Conservation (phyloP, 768 basidiomycete species). For the Russula compacta region DNA sequence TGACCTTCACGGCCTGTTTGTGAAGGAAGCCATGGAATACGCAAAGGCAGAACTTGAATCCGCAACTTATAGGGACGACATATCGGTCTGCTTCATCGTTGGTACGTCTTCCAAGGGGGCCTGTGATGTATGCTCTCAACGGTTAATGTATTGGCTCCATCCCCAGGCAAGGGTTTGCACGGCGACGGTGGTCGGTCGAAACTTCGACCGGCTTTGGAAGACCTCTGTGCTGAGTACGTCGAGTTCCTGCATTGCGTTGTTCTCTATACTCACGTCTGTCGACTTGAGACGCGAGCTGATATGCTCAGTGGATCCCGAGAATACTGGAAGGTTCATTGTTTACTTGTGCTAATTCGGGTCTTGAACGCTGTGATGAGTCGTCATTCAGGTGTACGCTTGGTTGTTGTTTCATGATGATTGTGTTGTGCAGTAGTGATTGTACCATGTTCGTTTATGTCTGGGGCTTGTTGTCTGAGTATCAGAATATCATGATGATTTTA, state of each 20-base stretch:
- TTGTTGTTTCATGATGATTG: neutral
- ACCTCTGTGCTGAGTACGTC: conserved; percentile 1
- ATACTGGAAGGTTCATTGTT: conserved; percentile 6
- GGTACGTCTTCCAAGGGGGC: neutral
- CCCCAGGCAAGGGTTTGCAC: conserved; percentile 1
- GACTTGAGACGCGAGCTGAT: neutral
- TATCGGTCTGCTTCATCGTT: neutral
- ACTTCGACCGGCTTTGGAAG: conserved; percentile 8
- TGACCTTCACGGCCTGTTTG: conserved; percentile 11
- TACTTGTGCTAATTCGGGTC: neutral
- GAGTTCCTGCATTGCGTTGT: neutral
- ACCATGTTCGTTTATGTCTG: neutral
- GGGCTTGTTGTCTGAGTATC: neutral
- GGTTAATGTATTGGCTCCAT: neutral
- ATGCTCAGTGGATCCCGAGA: neutral
- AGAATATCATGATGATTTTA: neutral
- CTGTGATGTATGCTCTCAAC: too few relatives aligned
- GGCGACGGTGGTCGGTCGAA: neutral
- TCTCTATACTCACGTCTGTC: neutral
- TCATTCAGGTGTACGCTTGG: neutral
- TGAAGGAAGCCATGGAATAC: conserved; percentile 1
- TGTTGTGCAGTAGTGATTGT: neutral
- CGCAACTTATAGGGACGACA: neutral
- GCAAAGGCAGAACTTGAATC: neutral
- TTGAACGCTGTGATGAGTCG: neutral